Conservation (phyloP, 31 red algal species). For the Porphyra umbilicalis region DNA sequence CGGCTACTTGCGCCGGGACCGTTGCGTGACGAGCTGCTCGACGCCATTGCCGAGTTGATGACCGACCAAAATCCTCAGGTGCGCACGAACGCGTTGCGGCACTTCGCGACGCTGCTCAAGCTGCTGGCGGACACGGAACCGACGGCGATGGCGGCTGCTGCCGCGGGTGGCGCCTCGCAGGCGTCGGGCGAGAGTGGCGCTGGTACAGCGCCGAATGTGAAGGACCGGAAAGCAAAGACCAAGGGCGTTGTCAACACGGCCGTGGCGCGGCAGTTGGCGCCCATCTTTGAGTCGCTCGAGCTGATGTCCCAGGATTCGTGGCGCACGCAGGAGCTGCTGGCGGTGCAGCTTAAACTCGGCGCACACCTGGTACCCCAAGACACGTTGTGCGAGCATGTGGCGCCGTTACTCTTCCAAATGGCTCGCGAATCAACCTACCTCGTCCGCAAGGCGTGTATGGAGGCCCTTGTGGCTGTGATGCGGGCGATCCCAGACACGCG, state of each 20-base stretch:
- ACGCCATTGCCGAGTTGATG: constrained; percentile 25
- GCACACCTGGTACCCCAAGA: constrained; percentile 55
- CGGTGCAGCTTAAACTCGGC: constrained; percentile 41
- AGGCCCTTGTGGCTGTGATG: constrained; percentile 37
- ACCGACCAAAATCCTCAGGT: constrained; percentile 67
- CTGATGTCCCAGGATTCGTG: constrained; percentile 65
- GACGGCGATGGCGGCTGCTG: neutral
- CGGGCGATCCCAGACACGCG: constrained; percentile 57
- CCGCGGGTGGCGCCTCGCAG: neutral
- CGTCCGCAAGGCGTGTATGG: constrained; percentile 64
- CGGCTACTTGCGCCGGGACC: constrained; percentile 18
- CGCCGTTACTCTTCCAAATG: constrained; percentile 72
- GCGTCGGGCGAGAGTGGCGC: neutral
- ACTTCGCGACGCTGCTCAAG: constrained; percentile 44
- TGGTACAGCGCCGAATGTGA: neutral
- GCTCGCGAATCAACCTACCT: constrained; percentile 55
- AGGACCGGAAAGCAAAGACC: neutral
- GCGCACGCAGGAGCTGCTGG: constrained; percentile 56
- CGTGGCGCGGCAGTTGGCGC: constrained; percentile 28
- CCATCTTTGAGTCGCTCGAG: constrained; percentile 54
- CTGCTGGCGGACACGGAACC: constrained; percentile 16
- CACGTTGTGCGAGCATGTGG: constrained; percentile 69
- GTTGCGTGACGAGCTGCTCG: constrained; percentile 32
- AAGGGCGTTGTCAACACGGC: neutral
- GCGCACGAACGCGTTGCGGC: constrained; percentile 39